Percentiles rank a stretch among this genome's conserved stretches.
phyloP scores from a whole-genome alignment of 208 protist species.

The Balamuthia mandrillaris region DNA sequence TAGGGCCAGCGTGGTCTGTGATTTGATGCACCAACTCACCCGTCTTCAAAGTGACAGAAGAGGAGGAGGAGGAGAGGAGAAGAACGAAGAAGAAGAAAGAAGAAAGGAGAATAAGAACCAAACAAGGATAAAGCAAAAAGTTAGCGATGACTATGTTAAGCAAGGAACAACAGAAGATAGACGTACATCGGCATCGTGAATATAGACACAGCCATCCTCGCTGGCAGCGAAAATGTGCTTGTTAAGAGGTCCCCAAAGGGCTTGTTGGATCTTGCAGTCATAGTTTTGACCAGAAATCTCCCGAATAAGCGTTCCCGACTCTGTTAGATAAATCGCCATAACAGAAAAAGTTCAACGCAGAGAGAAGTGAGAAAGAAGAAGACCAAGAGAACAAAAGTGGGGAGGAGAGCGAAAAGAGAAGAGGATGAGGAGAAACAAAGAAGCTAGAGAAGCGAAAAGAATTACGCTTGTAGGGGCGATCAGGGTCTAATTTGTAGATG shows the following conservation, averaged over 20 bases:
- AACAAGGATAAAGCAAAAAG: not conserved
- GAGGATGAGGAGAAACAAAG: no score
- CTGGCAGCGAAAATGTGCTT: slow-evolving; percentile 87
- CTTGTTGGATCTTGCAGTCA: slow-evolving; percentile 76
- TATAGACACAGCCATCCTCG: slow-evolving; percentile 86
- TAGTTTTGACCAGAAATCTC: slow-evolving; percentile 3
- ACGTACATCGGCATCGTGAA: slow-evolving; percentile 83
- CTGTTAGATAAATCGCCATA: not conserved
- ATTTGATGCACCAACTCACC: slow-evolving; percentile 35
- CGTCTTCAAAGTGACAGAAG: slow-evolving; percentile 47
- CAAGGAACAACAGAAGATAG: not conserved
- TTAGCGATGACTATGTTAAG: not conserved
- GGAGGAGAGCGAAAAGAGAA: not conserved
- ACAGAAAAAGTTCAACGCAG: not conserved
- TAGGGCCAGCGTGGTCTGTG: slow-evolving; percentile 54
- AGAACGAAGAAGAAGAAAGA: not conserved
- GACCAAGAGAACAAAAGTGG: not conserved
- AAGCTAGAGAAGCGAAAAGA: not conserved
- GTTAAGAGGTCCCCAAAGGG: slow-evolving; percentile 92
- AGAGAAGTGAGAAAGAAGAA: not conserved
- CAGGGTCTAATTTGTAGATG: slow-evolving; percentile 79
- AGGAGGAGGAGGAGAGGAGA: no score
- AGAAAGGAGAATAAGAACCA: not conserved
- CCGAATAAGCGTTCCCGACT: slow-evolving; percentile 10
- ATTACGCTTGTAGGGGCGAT: slow-evolving; percentile 1